Conservation (phyloP, 768 basidiomycete species). For the Rhizopogon salebrosus region DNA sequence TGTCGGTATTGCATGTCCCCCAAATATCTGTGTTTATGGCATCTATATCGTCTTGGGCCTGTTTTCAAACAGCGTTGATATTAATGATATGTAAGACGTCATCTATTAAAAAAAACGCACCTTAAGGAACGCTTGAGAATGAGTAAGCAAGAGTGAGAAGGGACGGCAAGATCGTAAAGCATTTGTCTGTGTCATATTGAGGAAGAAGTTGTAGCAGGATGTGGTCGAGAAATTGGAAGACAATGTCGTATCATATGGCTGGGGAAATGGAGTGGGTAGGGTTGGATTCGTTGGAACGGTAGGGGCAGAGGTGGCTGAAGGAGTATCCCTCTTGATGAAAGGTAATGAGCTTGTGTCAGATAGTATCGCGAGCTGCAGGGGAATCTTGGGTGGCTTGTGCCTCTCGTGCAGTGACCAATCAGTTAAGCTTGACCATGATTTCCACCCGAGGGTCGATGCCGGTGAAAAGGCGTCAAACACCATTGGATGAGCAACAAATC, state of each 20-base stretch:
- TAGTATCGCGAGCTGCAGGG: constrained; percentile 1
- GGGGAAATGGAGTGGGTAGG: constrained; percentile 75
- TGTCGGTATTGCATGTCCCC: constrained; percentile 73
- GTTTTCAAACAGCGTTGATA: constrained; percentile 14
- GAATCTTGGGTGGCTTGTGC: constrained; percentile 21
- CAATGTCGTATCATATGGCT: constrained; percentile 62
- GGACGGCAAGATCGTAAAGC: constrained; percentile 73
- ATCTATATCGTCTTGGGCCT: constrained; percentile 64
- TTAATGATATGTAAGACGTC: neutral
- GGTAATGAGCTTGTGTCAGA: constrained; percentile 7
- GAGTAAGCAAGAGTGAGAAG: constrained; percentile 59
- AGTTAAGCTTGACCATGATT: constrained; percentile 20
- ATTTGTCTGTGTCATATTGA: constrained; percentile 60
- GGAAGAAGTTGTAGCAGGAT: constrained; percentile 66
- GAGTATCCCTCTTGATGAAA: constrained; percentile 3
- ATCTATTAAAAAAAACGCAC: constrained; percentile 35
- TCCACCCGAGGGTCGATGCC: constrained; percentile 23
- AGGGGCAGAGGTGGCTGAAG: constrained; percentile 16
- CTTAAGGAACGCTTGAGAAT: constrained; percentile 48
- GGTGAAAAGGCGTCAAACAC: constrained; percentile 37
- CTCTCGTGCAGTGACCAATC: constrained; percentile 41
- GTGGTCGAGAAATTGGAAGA: constrained; percentile 60
- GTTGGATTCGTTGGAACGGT: constrained; percentile 31
- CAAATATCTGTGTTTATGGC: constrained; percentile 65
- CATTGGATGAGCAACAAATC: constrained; percentile 44